Evolutionary conservation across 2,329 filamentous ascomycete genomes (phyloP), one percentile per base, ranked within the genome.

Genomic region (Colletotrichum spaethianum): DNA sequence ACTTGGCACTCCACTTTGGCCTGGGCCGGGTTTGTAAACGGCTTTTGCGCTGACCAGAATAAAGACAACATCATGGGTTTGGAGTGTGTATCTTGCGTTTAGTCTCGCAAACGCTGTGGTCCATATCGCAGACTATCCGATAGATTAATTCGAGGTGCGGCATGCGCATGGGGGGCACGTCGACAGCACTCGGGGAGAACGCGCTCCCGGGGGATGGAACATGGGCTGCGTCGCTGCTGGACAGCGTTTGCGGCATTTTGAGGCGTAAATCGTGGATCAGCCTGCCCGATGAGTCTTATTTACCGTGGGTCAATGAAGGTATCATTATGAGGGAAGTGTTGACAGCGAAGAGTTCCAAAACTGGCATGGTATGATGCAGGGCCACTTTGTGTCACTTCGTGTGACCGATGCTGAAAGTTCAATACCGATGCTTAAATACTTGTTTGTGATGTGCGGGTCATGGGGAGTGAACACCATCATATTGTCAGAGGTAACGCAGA

Each of bases 81-180:
- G 63, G 26, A 77, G 67, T 2, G 75, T 75, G 44, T 77, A 75
- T 38, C 72, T 65, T 3, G 75, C 75, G 33, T 76, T 67, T 18
- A 76, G 50, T 40, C 71, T 73, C 4, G 67, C 55, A 26, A 74
- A 73, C 3, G 53, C 42, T 42, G 8, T 63, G 65, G 23, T 74
- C 67, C 74, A 77, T 77, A 9, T 75, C 62, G 33, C 72, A 73
- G 20, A 76, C 74, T 56, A 76, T 76, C 26, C 73, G 73, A 40
- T 77, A 77, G 56, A 77, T 70, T 55, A 76, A 75, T 16, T 76
- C 67, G 1, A 77, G 61, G 44, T 76, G 72, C 36, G 75, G 74
- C 70, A 70, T 67, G 20, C 73, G 72, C 75, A 76, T 75, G 23
- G 73, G 69, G 12, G 72, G 73, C 31, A 72, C 52, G 33, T n/a